phyloP scores from a whole-genome alignment of 2,329 filamentous ascomycete genomes.

The Trichoderma arundinaceum region DNA sequence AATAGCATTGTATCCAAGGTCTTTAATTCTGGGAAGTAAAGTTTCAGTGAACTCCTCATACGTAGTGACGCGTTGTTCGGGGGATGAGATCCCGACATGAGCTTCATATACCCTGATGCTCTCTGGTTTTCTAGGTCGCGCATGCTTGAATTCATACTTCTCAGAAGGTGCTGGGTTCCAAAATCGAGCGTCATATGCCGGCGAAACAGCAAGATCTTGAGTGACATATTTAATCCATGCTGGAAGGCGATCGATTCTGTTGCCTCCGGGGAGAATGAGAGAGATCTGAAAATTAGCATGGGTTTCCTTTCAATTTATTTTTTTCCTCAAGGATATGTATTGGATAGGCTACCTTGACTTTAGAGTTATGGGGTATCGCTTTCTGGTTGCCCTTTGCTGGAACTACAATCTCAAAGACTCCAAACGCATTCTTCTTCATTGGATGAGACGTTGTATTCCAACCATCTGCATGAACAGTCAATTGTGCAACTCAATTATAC shows the following conservation, averaged over 20 bases:
- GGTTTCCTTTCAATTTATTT: no score
- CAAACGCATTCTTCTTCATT: constrained; percentile 86
- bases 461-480: constrained; percentile 63
- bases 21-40: constrained; percentile 88
- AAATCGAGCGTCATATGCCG: constrained; percentile 92
- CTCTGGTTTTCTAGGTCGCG: constrained; percentile 78
- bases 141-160: constrained; percentile 83
- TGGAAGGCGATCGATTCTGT: constrained; percentile 84
- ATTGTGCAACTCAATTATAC: constrained; percentile 25
- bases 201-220: constrained; percentile 87
- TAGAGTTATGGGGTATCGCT: constrained; percentile 89
- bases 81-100: constrained; percentile 96
- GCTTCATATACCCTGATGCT: constrained; percentile 96
- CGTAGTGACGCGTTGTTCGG: constrained; percentile 84
- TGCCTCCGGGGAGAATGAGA: constrained; percentile 77
- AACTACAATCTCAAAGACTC: constrained; percentile 83
- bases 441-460: constrained; percentile 85
- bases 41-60: constrained; percentile 97
- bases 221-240: constrained; percentile 98
- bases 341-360: constrained; percentile 75
- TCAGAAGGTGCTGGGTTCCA: constrained; percentile 88
- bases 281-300: constrained; percentile 67
- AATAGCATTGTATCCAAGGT: constrained; percentile 94
- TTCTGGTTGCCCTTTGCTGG: constrained; percentile 75
- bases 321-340: neutral